Base-by-base conservation (phyloP, 140 eudicot genomes). In the Ambrosia hybrid region DNA sequence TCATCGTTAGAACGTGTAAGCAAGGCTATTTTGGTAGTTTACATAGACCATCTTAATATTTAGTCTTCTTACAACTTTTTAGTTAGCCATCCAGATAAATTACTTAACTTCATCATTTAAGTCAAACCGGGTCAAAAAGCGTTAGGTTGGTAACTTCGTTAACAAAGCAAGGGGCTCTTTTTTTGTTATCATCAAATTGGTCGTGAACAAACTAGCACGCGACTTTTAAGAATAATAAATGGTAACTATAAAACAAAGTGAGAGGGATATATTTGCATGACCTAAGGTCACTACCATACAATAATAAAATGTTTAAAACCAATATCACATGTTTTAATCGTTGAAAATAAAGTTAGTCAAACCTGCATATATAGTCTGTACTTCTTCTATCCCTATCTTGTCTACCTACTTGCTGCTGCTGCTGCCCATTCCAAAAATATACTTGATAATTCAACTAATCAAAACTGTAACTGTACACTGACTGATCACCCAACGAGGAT, bases 391-490 rank as follows among this genome's bases (percentile, higher is more conserved):
- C 11, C 78, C 78, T 74, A 72, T 51, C 56, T 51, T 73, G 63
- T 51, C 63, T 63, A 51, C 46, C 51, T 52, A 15, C 30, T 51
- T 72, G 68, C 68, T 60, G 56, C 34, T 59, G 17, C 45, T 5
- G 62, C 34, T 14, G 9, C 15, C 58, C 78, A 46, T 49, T 10
- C 64, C 65, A 45, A 67, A 77, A 69, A 68, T 60, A 43, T 46
- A 68, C 65, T 78, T 46, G 52, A 72, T 43, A 67, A 57, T 78
- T 46, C 41, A 79, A 58, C 79, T 66, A 65, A 71, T 72, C 79
- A 79, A 79, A 41, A 8, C 0, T 41, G 46, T 8, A 79, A 59
- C 79, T 79, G 76, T 79, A 79, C 83, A 78, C n/a, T 45, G 51
- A 55, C 39, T 57, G 56, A 57, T 55, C 68, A 43, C 48, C 9